Conservation (phyloP, 1,139 yeast genomes). For the Yamadazyma diddensiae region DNA sequence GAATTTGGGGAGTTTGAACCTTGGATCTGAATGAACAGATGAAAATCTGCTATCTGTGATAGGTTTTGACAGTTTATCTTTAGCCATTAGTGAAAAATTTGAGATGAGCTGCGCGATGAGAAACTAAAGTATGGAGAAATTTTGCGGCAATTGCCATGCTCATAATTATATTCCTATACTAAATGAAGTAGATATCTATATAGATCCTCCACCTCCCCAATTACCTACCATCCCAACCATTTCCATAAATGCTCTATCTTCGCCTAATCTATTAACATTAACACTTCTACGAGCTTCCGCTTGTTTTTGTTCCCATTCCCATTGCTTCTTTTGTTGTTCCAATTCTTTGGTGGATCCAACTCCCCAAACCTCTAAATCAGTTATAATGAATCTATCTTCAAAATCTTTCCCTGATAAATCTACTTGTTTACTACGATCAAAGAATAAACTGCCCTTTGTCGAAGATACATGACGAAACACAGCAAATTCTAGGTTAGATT, state of each 20-base stretch:
- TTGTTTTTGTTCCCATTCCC: conserved; percentile 93
- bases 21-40: conserved; percentile 80
- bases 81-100: conserved; percentile 19
- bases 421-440: conserved; percentile 23
- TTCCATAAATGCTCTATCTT: conserved; percentile 82
- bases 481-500: conserved; percentile 75
- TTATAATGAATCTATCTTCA: conserved; percentile 70
- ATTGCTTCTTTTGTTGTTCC: conserved; percentile 68
- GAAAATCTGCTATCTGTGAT: conserved; percentile 76
- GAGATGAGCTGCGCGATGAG: conserved; percentile 8
- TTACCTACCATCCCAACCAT: conserved; percentile 89
- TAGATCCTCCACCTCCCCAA: conserved; percentile 52
- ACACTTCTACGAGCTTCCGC: conserved; percentile 75
- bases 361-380: conserved; percentile 90
- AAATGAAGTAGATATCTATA: conserved; percentile 16
- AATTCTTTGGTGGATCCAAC: conserved; percentile 75
- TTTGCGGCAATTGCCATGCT: not conserved
- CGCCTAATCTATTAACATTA: conserved; percentile 64
- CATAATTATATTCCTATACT: not conserved
- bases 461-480: conserved; percentile 63
- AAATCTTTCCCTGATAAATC: conserved; percentile 33
- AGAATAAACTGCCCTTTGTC: conserved; percentile 21
- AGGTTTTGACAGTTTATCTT: conserved; percentile 22
- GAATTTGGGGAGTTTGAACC: conserved; percentile 73
- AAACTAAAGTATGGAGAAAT: conserved; percentile 1